Evolutionary conservation across 352 stramenopile species (phyloP).

Genomic region (Globisporangium iwayamae): DNA sequence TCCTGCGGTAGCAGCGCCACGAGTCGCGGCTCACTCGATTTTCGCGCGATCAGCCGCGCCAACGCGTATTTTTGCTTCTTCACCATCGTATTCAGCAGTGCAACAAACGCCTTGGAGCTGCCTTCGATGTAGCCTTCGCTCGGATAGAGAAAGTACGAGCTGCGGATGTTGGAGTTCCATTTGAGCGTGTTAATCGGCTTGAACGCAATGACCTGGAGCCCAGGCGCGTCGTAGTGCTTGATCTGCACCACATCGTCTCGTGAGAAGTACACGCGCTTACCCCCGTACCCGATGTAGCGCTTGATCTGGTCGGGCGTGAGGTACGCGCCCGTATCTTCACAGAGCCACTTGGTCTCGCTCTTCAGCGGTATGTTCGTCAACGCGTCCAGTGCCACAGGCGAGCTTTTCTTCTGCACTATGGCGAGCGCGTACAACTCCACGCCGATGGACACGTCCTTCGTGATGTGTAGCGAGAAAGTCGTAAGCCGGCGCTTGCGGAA

Average conservation of each 20-base stretch:
- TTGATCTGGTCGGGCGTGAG: constrained; percentile 73
- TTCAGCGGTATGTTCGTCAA: constrained; percentile 73
- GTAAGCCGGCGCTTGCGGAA: constrained; percentile 78
- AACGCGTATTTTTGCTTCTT: constrained; percentile 63
- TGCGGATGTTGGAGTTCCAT: constrained; percentile 68
- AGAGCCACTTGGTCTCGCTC: constrained; percentile 83
- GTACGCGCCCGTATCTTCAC: constrained; percentile 74
- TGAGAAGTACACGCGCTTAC: constrained; percentile 77
- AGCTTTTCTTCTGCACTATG: constrained; percentile 59
- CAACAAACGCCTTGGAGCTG: constrained; percentile 64
- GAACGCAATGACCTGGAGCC: constrained; percentile 80
- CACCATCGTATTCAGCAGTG: constrained; percentile 63
- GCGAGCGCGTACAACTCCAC: constrained; percentile 72
- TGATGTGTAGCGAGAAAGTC: constrained; percentile 62
- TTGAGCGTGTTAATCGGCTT: constrained; percentile 54
- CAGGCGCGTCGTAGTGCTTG: constrained; percentile 72
- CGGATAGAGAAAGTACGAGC: constrained; percentile 81
- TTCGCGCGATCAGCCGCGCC: constrained; percentile 64
- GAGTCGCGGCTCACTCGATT: constrained; percentile 71
- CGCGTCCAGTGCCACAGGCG: constrained; percentile 59
- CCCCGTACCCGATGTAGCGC: constrained; percentile 68
- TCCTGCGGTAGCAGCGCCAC: constrained; percentile 77
- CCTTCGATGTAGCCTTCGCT: constrained; percentile 77
- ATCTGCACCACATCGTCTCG: constrained; percentile 77
- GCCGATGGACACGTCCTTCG: constrained; percentile 69